Conservation (phyloP, 495 filamentous ascomycete genomes). For the Chaetomidium leptoderma region DNA sequence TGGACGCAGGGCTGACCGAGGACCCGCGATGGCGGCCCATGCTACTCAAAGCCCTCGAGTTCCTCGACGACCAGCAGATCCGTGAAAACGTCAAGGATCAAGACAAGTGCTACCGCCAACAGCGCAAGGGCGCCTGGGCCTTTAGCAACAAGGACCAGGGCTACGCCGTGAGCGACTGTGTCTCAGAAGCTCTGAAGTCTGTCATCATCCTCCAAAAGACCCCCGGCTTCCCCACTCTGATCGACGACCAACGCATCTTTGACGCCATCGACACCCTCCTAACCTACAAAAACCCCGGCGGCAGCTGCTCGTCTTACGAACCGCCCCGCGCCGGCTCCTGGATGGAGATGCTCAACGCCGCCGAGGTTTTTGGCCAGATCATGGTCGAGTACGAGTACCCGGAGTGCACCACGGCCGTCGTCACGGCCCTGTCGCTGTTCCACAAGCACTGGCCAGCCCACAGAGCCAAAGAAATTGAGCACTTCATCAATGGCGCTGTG, state of each 20-base stretch:
- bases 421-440: slow-evolving; percentile 85
- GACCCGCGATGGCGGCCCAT: slow-evolving; percentile 77
- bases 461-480: slow-evolving; percentile 66
- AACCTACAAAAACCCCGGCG: slow-evolving; percentile 84
- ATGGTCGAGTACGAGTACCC: slow-evolving; percentile 99
- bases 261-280: slow-evolving; percentile 88
- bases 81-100: slow-evolving; percentile 77
- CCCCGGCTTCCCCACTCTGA: slow-evolving; percentile 66
- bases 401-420: slow-evolving; percentile 92
- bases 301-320: slow-evolving; percentile 90
- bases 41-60: slow-evolving; percentile 77
- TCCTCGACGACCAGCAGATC: slow-evolving; percentile 88
- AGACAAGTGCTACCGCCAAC: slow-evolving; percentile 81
- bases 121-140: slow-evolving; percentile 89
- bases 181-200: slow-evolving; percentile 83
- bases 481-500: slow-evolving; percentile 65
- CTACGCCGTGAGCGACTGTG: slow-evolving; percentile 92
- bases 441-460: slow-evolving; percentile 76
- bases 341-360: slow-evolving; percentile 84
- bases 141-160: slow-evolving; percentile 91
- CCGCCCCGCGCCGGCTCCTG: slow-evolving; percentile 68
- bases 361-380: slow-evolving; percentile 93
- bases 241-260: slow-evolving; percentile 70
- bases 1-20: slow-evolving; percentile 71
- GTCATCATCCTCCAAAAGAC: slow-evolving; percentile 79